Conservation (phyloP, 2,329 filamentous ascomycete species). For the Sporothrix euskadiensis region DNA sequence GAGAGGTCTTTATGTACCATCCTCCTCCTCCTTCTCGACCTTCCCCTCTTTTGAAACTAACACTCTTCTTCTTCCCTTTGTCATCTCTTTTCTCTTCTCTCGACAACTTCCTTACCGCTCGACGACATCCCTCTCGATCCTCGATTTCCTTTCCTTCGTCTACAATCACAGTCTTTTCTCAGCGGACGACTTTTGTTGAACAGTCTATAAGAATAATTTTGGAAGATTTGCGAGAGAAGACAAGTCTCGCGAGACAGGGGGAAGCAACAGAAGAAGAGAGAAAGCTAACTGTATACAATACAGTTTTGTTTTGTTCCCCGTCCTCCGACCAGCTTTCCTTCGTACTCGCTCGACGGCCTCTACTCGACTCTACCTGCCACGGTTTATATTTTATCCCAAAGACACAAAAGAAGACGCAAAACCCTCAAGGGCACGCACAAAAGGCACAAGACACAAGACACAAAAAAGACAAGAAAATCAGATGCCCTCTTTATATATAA, state of each 20-base stretch:
- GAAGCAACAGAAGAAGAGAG: no score
- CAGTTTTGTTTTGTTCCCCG: background rate
- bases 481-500: slow-evolving; percentile 16
- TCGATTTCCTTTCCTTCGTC: background rate
- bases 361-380: background rate
- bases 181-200: background rate
- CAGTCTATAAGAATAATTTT: background rate
- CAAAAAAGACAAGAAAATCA: background rate
- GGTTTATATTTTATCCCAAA: slow-evolving; percentile 14
- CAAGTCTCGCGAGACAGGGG: background rate
- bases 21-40: background rate
- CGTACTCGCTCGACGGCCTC: background rate
- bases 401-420: background rate
- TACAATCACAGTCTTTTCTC: background rate
- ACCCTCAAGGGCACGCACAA: background rate
- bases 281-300: background rate
- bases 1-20: background rate
- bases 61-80: background rate
- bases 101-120: background rate
- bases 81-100: background rate
- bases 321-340: background rate
- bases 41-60: background rate
- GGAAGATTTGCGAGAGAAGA: background rate
- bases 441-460: background rate
- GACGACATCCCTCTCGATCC: background rate